Evolutionary conservation across 208 protist species (phyloP), one percentile per base, ranked within the genome.

Genomic region (Histomonas meleagridis): DNA sequence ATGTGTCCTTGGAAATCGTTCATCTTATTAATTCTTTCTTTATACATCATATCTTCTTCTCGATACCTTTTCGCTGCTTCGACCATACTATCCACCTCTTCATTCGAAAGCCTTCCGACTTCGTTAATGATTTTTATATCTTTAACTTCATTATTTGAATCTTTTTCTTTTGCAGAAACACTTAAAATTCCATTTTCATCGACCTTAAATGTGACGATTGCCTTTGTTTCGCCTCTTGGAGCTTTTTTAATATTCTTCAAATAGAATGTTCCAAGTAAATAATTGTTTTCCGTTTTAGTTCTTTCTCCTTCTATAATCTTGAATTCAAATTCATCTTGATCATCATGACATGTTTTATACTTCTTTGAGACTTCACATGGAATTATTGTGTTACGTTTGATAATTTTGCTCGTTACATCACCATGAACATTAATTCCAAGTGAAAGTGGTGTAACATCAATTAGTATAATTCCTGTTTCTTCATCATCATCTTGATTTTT

Each of bases 221-320:
- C 70, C 40, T 93, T 92, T 9, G 91, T 53, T 65, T 81, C 90
- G 23, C 92, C 92, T 72, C 96, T 94, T 91, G 96, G 95, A 0
- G 97, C 97, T 32, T 96, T 96, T 18, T 97, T 96, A 91, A 99
- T 99, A 92, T 96, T 97, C 81, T 95, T 96, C 21, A 99, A 95
- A 92, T 99, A 97, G 93, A 99, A 81, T 81, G 48, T 14, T 7
- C 91, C 91, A 38, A 92, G 72, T 9, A 92, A 57, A 43, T 92
- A 86, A 86, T 92, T 92, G 32, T 91, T 86, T 10, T 35, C 40
- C 14, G 78, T 92, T 26, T 70, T 92, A 14, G 26, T 21, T 12
- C 91, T 70, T 26, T 92, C 91, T 10, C 91, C 91, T 92, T 92
- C 91, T 12, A 92, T 92, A 26, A 92, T 92, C 26, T 55, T 70